Evolutionary conservation across 495 filamentous ascomycete species (phyloP).

Genomic region (Hypoxylon fragiforme): DNA sequence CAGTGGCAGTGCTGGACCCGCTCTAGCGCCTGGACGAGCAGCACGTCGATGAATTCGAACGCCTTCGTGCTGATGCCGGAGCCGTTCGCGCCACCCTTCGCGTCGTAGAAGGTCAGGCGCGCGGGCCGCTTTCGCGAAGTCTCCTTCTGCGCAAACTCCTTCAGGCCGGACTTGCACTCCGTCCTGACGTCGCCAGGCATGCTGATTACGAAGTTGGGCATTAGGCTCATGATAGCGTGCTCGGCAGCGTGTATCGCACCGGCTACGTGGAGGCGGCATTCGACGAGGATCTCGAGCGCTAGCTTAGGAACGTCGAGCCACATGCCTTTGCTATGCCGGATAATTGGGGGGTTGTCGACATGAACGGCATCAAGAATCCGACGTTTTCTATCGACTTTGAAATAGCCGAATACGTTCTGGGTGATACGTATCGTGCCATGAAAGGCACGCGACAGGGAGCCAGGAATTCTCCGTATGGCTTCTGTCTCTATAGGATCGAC

Average conservation of each 20-base stretch:
- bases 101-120: constrained; percentile 90
- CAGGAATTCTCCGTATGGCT: constrained; percentile 67
- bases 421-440: constrained; percentile 82
- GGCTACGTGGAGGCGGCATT: constrained; percentile 74
- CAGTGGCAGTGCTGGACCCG: constrained; percentile 73
- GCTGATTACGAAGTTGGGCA: constrained; percentile 87
- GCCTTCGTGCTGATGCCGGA: constrained; percentile 88
- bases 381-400: constrained; percentile 83
- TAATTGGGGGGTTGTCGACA: constrained; percentile 90
- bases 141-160: constrained; percentile 71
- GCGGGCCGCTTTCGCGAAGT: constrained; percentile 79
- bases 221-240: constrained; percentile 81
- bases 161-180: constrained; percentile 81
- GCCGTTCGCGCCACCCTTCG: constrained; percentile 81
- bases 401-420: constrained; percentile 90
- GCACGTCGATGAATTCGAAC: constrained; percentile 84
- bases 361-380: constrained; percentile 89
- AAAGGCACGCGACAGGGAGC: constrained; percentile 63
- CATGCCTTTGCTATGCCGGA: constrained; percentile 84
- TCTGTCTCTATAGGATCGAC: constrained; percentile 89
- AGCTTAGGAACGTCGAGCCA: constrained; percentile 88
- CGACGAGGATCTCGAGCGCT: constrained; percentile 77
- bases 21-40: constrained; percentile 77
- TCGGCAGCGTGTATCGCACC: constrained; percentile 94
- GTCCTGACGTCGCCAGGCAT: constrained; percentile 86